Evolutionary conservation across 1,284 basidiomycete genomes (phyloP).

Genomic region (Fomitopsis betulina): DNA sequence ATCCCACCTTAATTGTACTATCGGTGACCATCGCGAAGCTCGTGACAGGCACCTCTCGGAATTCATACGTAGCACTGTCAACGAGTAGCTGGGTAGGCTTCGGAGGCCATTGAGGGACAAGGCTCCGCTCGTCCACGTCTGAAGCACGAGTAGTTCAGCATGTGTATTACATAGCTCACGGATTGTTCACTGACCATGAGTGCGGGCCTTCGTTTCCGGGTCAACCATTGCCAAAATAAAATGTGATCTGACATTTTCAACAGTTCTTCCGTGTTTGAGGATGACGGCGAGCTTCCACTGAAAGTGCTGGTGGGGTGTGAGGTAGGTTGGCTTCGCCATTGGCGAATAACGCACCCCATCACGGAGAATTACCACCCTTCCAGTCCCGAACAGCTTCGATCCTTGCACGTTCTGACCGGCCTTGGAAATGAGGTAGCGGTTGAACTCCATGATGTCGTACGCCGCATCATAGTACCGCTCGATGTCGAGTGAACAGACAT

Average conservation of each 20-base stretch:
- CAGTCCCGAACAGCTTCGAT: conserved; percentile 63
- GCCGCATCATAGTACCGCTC: conserved; percentile 78
- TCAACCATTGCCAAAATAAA: conserved; percentile 77
- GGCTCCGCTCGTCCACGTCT: conserved; percentile 60
- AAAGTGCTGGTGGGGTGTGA: conserved; percentile 61
- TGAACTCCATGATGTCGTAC: conserved; percentile 59
- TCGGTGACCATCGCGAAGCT: conserved; percentile 79
- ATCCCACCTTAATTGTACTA: conserved; percentile 61
- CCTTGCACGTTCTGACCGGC: conserved; percentile 64
- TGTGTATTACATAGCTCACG: neutral
- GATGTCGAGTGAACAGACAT: conserved; percentile 68
- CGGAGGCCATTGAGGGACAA: conserved; percentile 78
- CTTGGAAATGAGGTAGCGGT: conserved; percentile 63
- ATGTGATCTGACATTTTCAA: conserved; percentile 54
- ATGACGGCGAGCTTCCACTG: conserved; percentile 72
- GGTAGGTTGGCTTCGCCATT: neutral
- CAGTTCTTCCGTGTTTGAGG: conserved; percentile 55
- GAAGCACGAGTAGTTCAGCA: neutral
- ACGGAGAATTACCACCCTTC: conserved; percentile 81
- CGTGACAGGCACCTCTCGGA: conserved; percentile 63
- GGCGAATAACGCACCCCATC: conserved; percentile 59
- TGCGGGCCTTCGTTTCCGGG: conserved; percentile 51
- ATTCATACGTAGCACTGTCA: conserved; percentile 64
- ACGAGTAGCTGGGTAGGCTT: conserved; percentile 41
- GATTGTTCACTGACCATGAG: conserved; percentile 41